These are phyloP conservation scores for Meyerozyma athensensis DNA, from an alignment of 1,139 yeast genomes.

Conservation along the genomic window DNA sequence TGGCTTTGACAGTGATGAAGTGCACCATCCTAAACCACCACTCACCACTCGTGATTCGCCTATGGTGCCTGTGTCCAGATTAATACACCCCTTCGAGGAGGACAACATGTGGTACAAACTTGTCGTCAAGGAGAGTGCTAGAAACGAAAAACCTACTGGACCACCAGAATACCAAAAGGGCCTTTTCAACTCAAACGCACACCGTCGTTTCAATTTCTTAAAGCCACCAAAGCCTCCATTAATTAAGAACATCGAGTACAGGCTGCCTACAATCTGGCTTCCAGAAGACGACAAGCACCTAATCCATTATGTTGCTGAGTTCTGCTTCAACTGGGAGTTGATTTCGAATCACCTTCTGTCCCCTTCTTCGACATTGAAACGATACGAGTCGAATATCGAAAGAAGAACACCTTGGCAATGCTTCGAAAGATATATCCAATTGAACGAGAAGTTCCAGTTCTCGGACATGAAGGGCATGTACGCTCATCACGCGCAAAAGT, in stretches of 20 bases:
- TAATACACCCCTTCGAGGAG: constrained; percentile 58
- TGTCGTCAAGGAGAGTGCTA: constrained; percentile 44
- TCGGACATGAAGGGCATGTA: constrained; percentile 85
- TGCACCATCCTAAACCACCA: constrained; percentile 14
- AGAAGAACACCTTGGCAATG: constrained; percentile 98
- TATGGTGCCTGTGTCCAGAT: constrained; percentile 54
- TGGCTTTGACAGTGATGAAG: constrained; percentile 40
- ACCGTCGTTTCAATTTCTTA: constrained; percentile 55
- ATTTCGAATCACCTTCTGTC: constrained; percentile 74
- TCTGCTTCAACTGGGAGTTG: constrained; percentile 88
- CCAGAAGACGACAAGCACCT: constrained; percentile 87
- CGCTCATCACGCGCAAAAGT: constrained; percentile 79
- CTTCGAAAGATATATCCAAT: constrained; percentile 90
- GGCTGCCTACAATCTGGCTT: constrained; percentile 93
- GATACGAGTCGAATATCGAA: constrained; percentile 82
- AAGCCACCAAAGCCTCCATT: constrained; percentile 90
- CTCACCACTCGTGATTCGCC: constrained; percentile 17
- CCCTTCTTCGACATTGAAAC: constrained; percentile 48
- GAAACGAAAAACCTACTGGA: constrained; percentile 17
- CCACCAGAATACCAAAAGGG: constrained; percentile 51
- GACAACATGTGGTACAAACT: constrained; percentile 62
- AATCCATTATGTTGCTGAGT: constrained; percentile 78
- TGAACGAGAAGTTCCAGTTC: constrained; percentile 82
- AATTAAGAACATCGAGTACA: constrained; percentile 65
- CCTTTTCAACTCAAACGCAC: constrained; percentile 53